A percentile compares a stretch with the other conserved stretches of the same genome.
Conservation (phyloP, 1,284 basidiomycete genomes). For the Stereum hirsutum region DNA sequence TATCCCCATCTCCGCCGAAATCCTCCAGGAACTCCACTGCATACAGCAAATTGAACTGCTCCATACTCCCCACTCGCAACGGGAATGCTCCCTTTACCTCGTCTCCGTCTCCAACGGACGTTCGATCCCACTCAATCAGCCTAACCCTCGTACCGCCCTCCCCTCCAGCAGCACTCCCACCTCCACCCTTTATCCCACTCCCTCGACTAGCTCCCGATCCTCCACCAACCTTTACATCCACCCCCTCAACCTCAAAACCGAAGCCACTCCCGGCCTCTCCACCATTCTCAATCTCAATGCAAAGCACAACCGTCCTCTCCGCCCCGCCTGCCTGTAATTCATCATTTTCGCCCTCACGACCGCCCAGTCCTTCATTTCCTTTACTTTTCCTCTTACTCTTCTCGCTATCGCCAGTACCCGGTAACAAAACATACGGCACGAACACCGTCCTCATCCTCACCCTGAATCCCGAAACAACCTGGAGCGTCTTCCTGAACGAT, state of each 20-base stretch:
- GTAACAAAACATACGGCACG: conserved; percentile 68
- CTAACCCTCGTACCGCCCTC: conserved; percentile 54
- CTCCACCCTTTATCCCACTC: too few species aligned
- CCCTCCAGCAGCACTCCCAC: too few species aligned
- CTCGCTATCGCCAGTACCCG: conserved; percentile 20
- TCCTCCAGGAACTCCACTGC: conserved; percentile 60
- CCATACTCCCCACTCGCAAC: conserved; percentile 51
- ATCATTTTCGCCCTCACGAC: neutral
- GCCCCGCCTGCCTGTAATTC: conserved; percentile 59
- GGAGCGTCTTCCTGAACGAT: conserved; percentile 74
- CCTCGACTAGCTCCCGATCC: too few species aligned
- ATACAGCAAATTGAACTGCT: conserved; percentile 84
- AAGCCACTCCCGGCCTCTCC: conserved; percentile 58
- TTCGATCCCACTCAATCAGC: conserved; percentile 60
- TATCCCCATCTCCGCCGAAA: conserved; percentile 43
- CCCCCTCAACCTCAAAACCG: conserved; percentile 51
- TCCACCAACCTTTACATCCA: conserved; percentile 67
- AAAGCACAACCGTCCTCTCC: conserved; percentile 77
- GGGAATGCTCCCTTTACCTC: conserved; percentile 75
- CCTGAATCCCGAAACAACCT: conserved; percentile 71
- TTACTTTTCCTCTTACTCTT: neutral
- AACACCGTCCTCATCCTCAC: conserved; percentile 87
- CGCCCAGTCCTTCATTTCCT: neutral
- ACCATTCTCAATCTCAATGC: conserved; percentile 78
- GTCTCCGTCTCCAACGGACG: conserved; percentile 25